Evolutionary conservation across 2,329 filamentous ascomycete species (phyloP).

Genomic region (Cadophora sp.): DNA sequence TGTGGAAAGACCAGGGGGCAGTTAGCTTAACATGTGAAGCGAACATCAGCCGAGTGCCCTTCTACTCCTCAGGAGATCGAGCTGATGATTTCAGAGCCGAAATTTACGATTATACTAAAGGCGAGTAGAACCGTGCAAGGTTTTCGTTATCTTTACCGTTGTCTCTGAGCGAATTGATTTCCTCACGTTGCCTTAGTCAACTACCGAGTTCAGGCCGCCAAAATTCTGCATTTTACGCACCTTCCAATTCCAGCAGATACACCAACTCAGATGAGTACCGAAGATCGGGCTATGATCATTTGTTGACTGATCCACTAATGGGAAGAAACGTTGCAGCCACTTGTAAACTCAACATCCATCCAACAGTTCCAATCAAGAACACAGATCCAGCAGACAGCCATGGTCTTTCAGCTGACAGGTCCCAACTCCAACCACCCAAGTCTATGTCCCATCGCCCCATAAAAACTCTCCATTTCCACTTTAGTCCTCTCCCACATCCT

Average conservation of each 20-base stretch:
- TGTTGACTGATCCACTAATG: not conserved
- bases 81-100: too few relatives aligned
- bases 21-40: not conserved
- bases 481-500: conserved; percentile 24
- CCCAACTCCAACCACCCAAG: not conserved
- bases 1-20: not conserved
- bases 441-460: not conserved
- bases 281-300: conserved; percentile 12
- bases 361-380: not conserved
- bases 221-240: conserved; percentile 20
- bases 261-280: conserved; percentile 12
- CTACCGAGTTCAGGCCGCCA: conserved; percentile 1
- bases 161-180: too few relatives aligned
- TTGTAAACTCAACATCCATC: too few relatives aligned
- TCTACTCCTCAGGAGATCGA: not conserved
- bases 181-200: not conserved
- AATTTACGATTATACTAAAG: too few relatives aligned
- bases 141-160: too few relatives aligned
- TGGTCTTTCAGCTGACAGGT: not conserved
- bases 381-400: not conserved
- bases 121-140: not conserved
- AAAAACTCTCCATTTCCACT: conserved; percentile 27
- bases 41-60: not conserved
- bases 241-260: conserved; percentile 2
- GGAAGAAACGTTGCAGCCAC: too few relatives aligned